These are phyloP conservation scores for Aristolochia contorta DNA, from an alignment of 164 flowering plant species.

Conservation along the genomic window DNA sequence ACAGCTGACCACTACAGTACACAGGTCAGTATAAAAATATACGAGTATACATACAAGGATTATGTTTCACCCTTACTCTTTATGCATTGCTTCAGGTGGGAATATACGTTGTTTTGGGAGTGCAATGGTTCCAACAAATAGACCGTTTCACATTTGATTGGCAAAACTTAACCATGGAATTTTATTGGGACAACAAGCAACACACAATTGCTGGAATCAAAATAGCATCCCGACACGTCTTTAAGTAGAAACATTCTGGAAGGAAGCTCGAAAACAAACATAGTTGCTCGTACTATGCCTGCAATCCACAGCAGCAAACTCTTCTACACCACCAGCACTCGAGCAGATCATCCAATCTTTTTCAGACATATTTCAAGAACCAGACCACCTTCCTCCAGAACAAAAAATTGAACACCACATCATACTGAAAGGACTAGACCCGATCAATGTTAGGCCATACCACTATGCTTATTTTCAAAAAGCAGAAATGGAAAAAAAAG, in stretches of 20 bases:
- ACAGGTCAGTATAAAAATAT: not conserved
- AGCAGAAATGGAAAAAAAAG: conserved; percentile 3
- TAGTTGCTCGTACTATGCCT: too few relatives aligned
- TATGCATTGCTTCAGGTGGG: not conserved
- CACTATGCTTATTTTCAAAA: too few relatives aligned
- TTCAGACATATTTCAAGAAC: too few relatives aligned
- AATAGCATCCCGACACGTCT: too few relatives aligned
- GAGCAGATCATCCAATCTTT: too few relatives aligned
- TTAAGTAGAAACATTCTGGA: too few relatives aligned
- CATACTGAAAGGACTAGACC: not conserved
- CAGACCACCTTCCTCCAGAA: too few relatives aligned
- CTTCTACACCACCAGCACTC: not conserved
- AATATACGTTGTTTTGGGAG: not conserved
- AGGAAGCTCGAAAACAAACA: too few relatives aligned
- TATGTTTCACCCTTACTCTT: not conserved
- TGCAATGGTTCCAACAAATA: not conserved
- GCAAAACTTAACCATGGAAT: not conserved
- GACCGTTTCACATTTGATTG: not conserved
- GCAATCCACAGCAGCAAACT: not conserved
- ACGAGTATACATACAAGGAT: not conserved
- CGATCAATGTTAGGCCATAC: not conserved
- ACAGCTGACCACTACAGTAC: not conserved
- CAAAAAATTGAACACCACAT: too few relatives aligned
- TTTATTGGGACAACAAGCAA: not conserved
- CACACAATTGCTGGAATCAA: too few relatives aligned